Percentiles rank a stretch among this genome's conserved stretches.
Evolutionary conservation across 73 alveolate species (phyloP).

Genomic region (Durusdinium trenchii): DNA sequence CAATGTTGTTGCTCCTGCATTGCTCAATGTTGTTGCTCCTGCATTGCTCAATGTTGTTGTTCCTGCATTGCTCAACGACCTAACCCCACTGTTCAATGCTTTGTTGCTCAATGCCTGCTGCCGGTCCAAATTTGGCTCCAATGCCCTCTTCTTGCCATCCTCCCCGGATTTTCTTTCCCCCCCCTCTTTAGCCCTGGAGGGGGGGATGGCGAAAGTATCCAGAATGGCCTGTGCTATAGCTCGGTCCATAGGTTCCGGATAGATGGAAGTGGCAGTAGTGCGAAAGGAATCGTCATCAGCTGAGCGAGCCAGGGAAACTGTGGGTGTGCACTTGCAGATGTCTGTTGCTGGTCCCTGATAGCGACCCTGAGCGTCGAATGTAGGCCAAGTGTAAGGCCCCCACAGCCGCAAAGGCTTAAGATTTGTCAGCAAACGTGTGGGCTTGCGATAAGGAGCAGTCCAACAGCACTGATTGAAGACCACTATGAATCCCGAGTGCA

Average conservation of each 20-base stretch:
- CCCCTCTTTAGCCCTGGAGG: no score
- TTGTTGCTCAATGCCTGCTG: neutral
- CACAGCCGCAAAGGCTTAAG: neutral
- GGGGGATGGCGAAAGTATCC: no score
- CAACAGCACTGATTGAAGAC: constrained; percentile 25
- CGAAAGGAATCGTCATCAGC: neutral
- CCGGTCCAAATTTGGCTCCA: neutral
- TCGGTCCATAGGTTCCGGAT: neutral
- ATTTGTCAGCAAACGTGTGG: neutral
- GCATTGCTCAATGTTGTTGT: no score
- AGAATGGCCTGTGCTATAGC: neutral
- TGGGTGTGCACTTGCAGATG: neutral
- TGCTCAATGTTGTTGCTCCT: no score
- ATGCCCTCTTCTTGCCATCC: neutral
- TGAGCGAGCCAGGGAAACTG: neutral
- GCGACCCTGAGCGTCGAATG: neutral
- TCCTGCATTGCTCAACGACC: no score
- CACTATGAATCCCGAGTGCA: neutral
- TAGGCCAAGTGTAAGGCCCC: neutral
- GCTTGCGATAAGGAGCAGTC: neutral
- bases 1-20: no score
- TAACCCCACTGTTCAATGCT: no score
- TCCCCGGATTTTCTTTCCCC: no score
- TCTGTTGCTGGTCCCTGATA: neutral
- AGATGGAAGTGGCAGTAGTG: neutral